These are phyloP conservation scores for Symbiodinium pilosum DNA, from an alignment of 73 alveolate species.

Conservation along the genomic window DNA sequence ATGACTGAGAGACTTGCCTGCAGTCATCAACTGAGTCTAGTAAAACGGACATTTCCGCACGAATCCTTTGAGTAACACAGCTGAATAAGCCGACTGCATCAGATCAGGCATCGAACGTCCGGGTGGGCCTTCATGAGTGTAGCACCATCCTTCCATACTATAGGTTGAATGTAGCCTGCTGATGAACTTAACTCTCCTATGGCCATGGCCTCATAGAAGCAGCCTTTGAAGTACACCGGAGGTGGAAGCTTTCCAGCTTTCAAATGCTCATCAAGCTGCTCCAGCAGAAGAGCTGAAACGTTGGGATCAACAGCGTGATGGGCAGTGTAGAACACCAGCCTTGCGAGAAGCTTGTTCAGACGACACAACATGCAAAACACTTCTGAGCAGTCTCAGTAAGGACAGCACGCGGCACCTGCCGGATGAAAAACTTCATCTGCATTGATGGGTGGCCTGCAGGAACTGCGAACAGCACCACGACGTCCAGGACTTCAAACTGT, in stretches of 20 bases:
- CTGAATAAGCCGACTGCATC: too few relatives aligned
- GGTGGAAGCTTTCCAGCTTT: not conserved
- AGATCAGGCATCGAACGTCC: not conserved
- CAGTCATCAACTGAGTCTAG: too few relatives aligned
- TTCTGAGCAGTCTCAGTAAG: not conserved
- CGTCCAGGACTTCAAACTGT: not conserved
- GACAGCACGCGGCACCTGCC: conserved; percentile 18
- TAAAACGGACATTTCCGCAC: too few relatives aligned
- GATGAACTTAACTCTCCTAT: too few relatives aligned
- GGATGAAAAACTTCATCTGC: conserved; percentile 48
- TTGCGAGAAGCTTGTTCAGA: not conserved
- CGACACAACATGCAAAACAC: not conserved
- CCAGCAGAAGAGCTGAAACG: conserved; percentile 21
- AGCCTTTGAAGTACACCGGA: not conserved
- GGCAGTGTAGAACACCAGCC: conserved; percentile 55
- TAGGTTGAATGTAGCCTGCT: too few relatives aligned
- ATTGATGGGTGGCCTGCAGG: not conserved
- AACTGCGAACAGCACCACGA: not conserved
- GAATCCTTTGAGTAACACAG: too few relatives aligned
- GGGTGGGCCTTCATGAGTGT: not conserved
- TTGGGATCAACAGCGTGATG: conserved; percentile 88
- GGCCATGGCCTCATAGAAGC: not conserved
- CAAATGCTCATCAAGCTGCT: not conserved
- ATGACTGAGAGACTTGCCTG: too few relatives aligned
- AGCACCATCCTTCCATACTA: not conserved